Evolutionary conservation across 768 basidiomycete genomes (phyloP).

Genomic region (Hericium rajendrae): DNA sequence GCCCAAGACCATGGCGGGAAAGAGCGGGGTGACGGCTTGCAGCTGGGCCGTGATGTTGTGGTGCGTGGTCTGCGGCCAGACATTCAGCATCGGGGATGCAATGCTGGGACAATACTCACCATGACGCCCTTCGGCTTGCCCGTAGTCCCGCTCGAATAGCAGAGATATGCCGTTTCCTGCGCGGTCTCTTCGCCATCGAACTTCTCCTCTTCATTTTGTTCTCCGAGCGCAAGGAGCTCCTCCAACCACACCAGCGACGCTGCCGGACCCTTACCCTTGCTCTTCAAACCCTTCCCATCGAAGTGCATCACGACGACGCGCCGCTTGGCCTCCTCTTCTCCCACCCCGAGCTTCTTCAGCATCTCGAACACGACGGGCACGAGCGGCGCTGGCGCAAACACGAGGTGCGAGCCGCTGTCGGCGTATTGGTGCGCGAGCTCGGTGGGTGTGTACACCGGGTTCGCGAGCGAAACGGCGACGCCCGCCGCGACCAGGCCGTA

Average conservation of each 20-base stretch:
- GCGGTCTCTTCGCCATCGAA: constrained; percentile 39
- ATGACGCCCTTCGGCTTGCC: constrained; percentile 68
- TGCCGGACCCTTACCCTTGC: constrained; percentile 12
- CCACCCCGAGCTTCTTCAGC: constrained; percentile 40
- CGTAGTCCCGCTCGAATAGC: constrained; percentile 63
- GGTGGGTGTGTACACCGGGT: constrained; percentile 53
- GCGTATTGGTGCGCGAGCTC: constrained; percentile 68
- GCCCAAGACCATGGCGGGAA: constrained; percentile 29
- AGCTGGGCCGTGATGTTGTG: constrained; percentile 56
- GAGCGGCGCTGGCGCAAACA: constrained; percentile 59
- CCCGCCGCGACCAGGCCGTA: constrained; percentile 51
- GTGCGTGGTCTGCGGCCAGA: constrained; percentile 43
- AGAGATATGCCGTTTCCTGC: constrained; percentile 54
- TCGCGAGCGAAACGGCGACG: constrained; percentile 60
- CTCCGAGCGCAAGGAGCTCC: constrained; percentile 42
- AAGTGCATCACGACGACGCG: constrained; percentile 47
- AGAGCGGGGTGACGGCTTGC: constrained; percentile 36
- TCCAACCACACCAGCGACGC: constrained; percentile 31
- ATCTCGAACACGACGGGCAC: constrained; percentile 46
- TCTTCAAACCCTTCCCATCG: constrained; percentile 1
- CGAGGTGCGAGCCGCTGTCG: constrained; percentile 52
- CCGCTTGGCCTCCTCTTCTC: constrained; percentile 35
- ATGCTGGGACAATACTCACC: constrained; percentile 11
- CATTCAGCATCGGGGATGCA: neutral
- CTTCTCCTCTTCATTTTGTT: constrained; percentile 40